Conservation (phyloP, 306 rosid genomes). For the Rubus idaeus region DNA sequence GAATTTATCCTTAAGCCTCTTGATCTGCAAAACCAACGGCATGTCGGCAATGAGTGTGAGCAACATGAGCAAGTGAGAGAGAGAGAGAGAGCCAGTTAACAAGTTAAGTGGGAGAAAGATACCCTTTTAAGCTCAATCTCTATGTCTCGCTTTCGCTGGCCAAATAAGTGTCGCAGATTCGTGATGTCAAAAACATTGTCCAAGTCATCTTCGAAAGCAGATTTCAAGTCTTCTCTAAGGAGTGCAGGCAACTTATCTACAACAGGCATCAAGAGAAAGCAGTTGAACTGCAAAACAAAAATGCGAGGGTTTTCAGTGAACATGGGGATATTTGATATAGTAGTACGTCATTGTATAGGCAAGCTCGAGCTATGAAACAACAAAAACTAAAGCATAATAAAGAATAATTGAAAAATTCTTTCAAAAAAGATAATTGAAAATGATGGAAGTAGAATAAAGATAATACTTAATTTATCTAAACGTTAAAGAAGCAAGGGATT, state of each 20-base stretch:
- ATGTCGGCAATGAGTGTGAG: not conserved
- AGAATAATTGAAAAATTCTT: not conserved
- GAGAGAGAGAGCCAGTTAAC: constrained; percentile 15
- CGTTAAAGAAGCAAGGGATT: not conserved
- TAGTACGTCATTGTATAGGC: not conserved
- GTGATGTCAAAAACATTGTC: constrained; percentile 86
- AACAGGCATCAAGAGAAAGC: constrained; percentile 97
- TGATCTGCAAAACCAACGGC: constrained; percentile 55
- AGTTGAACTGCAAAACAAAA: constrained; percentile 76
- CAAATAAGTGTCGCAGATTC: constrained; percentile 61
- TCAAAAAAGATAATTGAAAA: not conserved
- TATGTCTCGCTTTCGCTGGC: constrained; percentile 70
- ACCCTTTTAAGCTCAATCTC: constrained; percentile 95
- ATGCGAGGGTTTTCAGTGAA: constrained; percentile 13
- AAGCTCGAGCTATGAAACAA: not conserved
- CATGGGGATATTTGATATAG: not conserved
- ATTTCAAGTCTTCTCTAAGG: constrained; percentile 86
- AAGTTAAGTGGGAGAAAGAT: constrained; percentile 30
- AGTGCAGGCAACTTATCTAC: constrained; percentile 96
- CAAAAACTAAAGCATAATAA: not conserved
- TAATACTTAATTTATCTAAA: not conserved
- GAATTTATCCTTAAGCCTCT: constrained; percentile 92
- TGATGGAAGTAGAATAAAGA: not conserved
- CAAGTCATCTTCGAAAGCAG: constrained; percentile 83
- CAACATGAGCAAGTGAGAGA: not conserved